Evolutionary conservation across 257 asterid genomes (phyloP).

Genomic region (Gentiana dahurica): DNA sequence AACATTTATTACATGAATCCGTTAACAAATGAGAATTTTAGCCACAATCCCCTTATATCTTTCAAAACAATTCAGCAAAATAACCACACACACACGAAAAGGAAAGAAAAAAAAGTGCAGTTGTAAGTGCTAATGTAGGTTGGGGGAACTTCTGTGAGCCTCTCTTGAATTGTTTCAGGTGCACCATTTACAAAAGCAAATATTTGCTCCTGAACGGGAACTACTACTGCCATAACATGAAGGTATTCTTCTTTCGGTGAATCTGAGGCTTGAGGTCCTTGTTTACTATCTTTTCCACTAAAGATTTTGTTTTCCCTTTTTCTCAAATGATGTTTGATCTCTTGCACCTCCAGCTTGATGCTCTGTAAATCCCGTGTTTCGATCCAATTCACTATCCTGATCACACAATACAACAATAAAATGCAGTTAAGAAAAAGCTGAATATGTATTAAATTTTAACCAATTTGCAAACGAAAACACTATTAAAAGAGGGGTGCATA

Average conservation of each 20-base stretch:
- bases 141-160: conserved; percentile 76
- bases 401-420: conserved; percentile 10
- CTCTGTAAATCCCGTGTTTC: conserved; percentile 27
- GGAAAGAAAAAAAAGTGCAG: too few relatives aligned
- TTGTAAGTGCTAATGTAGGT: conserved; percentile 69
- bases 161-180: conserved; percentile 96
- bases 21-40: too few relatives aligned
- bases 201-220: too few relatives aligned
- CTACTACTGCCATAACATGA: conserved; percentile 46
- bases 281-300: conserved; percentile 45
- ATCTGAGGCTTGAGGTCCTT: conserved; percentile 75
- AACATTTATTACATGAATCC: too few relatives aligned
- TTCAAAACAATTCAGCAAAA: too few relatives aligned
- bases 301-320: conserved; percentile 37
- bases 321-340: conserved; percentile 24
- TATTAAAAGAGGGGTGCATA: too few relatives aligned
- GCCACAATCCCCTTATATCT: too few relatives aligned
- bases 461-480: too few relatives aligned
- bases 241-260: conserved; percentile 80
- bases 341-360: conserved; percentile 24
- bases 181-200: conserved; percentile 53
- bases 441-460: background rate
- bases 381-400: conserved; percentile 43
- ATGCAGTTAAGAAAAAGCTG: conserved; percentile 1
- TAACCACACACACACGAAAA: too few relatives aligned